Percentiles rank a stretch among this genome's conserved stretches.
These are phyloP conservation scores for Elaeis oleifera DNA, from an alignment of 202 grass and related monocot species.

Conservation along the genomic window DNA sequence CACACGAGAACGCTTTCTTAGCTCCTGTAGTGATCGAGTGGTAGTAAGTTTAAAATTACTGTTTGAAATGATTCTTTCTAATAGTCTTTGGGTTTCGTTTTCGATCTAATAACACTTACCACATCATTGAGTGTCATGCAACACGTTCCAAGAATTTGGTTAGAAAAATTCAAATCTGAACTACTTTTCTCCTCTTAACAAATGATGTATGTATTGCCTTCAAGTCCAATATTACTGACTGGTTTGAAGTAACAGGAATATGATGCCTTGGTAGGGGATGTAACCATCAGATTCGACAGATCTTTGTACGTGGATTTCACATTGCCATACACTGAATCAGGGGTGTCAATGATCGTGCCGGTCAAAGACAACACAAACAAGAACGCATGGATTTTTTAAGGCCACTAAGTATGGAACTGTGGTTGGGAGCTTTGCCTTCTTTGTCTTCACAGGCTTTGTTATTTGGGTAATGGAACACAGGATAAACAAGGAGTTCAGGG, in stretches of 20 bases:
- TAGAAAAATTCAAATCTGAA: too few relatives aligned
- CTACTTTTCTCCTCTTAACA: too few relatives aligned
- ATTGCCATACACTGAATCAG: slow-evolving; percentile 43
- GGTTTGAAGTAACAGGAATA: slow-evolving; percentile 22
- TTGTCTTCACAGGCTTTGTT: slow-evolving; percentile 27
- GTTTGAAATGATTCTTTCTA: too few relatives aligned
- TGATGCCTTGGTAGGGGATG: slow-evolving; percentile 41
- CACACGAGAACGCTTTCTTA: too few relatives aligned
- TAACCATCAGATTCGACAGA: slow-evolving; percentile 37
- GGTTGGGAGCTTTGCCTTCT: slow-evolving; percentile 30
- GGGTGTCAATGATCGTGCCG: slow-evolving; percentile 46
- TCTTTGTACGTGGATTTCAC: slow-evolving; percentile 32
- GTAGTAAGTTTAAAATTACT: too few relatives aligned
- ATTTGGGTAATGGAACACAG: slow-evolving; percentile 35
- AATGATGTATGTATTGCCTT: too few relatives aligned
- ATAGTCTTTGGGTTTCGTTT: too few relatives aligned
- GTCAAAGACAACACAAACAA: slow-evolving; percentile 22
- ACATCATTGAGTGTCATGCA: too few relatives aligned
- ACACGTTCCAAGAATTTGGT: too few relatives aligned
- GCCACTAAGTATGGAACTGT: slow-evolving; percentile 39
- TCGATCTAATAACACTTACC: too few relatives aligned
- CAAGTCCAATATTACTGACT: background rate
- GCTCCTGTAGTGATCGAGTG: too few relatives aligned
- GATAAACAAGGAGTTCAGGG: slow-evolving; percentile 31
- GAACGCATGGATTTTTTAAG: slow-evolving; percentile 38